Base-by-base conservation (phyloP, 2,329 filamentous ascomycete species). In the Beauveria asiatica region DNA sequence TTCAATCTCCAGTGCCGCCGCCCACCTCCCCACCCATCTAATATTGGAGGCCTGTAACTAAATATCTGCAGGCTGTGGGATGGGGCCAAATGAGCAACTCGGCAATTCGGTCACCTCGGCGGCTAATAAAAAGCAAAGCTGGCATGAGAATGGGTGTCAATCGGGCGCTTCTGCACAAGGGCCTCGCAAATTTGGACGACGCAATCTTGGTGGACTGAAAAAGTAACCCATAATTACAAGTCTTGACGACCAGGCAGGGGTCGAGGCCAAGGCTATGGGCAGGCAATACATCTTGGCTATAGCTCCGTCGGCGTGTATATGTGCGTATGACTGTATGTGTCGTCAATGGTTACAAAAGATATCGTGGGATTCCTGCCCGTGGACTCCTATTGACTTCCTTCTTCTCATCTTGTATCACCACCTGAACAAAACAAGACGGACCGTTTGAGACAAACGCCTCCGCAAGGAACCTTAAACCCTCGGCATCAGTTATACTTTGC, bases 211-310 rank as follows among this genome's bases (percentile, higher is more conserved):
- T 10, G 30, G 30, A 33, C 30, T 5, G 30, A 13, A 37, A 33
- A 33, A 33, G 11, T 13, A 5, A 37, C 33, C 33, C 33, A 37
- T 37, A 37, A 37, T 37, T 37, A 37, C 11, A 37, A 33, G 33
- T 37, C 33, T 37, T 37, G 10, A 37, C 33, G 10, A 37, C 33
- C 10, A 19, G 25, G 37, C 25, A 44, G 48, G 44, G 55, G 56
- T 37, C 33, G n/a, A 44, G 56, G 23, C 56, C 56, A 45, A 27
- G 56, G n/a, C 3, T 50, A 11, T 33, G 41, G 57, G 25, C 46
- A n/a, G 48, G 23, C 39, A 33, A n/a, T 52, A 49, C 57, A 53
- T 59, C 57, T 53, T 46, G 49, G 57, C 39, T 59, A 59, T 45
- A 53, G 57, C 57, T 44, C 57, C 49, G 46, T 25, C 10, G 44